Base-by-base conservation (phyloP, 345 rosid genomes). In the Eutrema japonicum region DNA sequence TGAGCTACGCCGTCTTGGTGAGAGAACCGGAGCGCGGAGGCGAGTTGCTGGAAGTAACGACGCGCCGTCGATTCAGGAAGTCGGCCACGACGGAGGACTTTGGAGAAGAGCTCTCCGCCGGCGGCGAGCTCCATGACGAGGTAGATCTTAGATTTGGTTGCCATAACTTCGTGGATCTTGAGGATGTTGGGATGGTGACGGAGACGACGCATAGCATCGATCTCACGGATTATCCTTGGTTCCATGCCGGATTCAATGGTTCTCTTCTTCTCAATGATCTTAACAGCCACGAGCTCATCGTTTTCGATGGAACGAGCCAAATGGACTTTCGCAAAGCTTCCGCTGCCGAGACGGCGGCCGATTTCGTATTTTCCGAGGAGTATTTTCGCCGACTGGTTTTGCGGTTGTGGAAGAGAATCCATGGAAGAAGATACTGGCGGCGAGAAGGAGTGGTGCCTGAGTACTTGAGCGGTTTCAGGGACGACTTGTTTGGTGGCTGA, bases 131-230 rank as follows among this genome's bases (percentile, higher is more conserved):
- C 98, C 97, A 94, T 88, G 13, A 91, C 90, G 72, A 94, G 83
- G 72, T 80, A 91, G 78, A 94, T 91, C 78, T 88, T 89, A 56
- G 96, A 80, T 63, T 86, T 86, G 16, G 97, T 83, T 0, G 98
- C 97, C 96, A 94, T 84, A 8, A 94, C 98, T 67, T 94, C 97
- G 56, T 87, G 93, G 82, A 94, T 87, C 73, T 83, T 83, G 38
- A 94, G 89, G 33, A 94, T 71, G 82, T 91, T 85, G 0, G 97
- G 98, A 70, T 91, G 98, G 57, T 84, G 82, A 14, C 88, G 95
- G 4, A 94, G 86, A 40, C 90, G 88, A 29, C 86, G 82, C 98
- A 94, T 94, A 43, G 96, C 95, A 52, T 87, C 79, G 51, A 94
- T 86, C 83, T 94, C 98, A 2, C 91, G 55, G 71, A 89, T 78